Base-by-base conservation (phyloP, 2,329 filamentous ascomycete genomes). In the Daldinia sp. region DNA sequence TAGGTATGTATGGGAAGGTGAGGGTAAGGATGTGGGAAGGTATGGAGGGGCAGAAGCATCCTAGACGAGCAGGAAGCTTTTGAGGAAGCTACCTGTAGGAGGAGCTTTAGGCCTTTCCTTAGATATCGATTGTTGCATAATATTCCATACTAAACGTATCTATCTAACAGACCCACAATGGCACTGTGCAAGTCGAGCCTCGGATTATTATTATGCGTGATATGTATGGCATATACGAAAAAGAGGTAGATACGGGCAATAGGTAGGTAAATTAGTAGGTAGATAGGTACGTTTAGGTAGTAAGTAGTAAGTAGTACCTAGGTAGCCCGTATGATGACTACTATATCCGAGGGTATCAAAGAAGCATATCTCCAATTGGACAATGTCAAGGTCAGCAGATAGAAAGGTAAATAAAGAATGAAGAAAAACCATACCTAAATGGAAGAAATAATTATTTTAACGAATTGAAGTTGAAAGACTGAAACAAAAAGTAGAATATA, bases 71-170 rank as follows among this genome's bases (percentile, higher is more conserved):
- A 47, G 43, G 29, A 32, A 48, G 63, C 63, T 66, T n/a, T 60
- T 43, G 32, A 60, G 27, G 37, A 51, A 63, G 60, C 60, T 63
- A 35, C 47, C 30, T 32, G 25, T 4, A 4, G 61, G 15, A 32
- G 51, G 59, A 66, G 64, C 61, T 67, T n/a, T 67, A 54, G 58
- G 37, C 54, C 58, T 67, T 67, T 39, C 39, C n/a, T n/a, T n/a
- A n/a, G n/a, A n/a, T 64, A 64, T 64, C 57, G 51, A 57, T 64
- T 67, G 27, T 45, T 50, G 54, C 50, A 59, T 61, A 23, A 37
- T 57, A 47, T 32, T 23, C 21, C n/a, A 15, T 34, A 23, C 34
- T 15, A 0, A 15, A 41, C 4, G 21, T 45, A 25, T 27, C 11
- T 45, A 39, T 11, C 35, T 39, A 41, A 27, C 21, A 27, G 5